Conservation (phyloP, 106 monocot genomes). For the Hemerocallis citrina region DNA sequence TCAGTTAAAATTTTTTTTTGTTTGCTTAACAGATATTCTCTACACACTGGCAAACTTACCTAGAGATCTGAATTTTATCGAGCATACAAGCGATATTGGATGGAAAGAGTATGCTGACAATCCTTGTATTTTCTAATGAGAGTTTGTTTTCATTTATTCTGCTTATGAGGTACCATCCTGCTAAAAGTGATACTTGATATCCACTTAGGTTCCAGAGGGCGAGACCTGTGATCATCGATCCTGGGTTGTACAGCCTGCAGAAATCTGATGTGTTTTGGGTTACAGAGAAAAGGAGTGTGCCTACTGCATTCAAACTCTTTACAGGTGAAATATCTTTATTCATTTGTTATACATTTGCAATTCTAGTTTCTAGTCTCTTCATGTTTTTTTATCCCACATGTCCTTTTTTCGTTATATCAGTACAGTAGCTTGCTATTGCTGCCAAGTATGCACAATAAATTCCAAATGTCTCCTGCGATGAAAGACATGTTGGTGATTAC, state of each 20-base stretch:
- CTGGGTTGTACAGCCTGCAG: constrained; percentile 51
- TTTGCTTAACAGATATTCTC: constrained; percentile 35
- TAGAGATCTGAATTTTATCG: constrained; percentile 55
- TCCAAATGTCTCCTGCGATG: too few species aligned
- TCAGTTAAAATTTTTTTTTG: not conserved
- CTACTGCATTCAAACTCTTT: constrained; percentile 63
- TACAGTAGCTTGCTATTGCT: too few species aligned
- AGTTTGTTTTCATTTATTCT: not conserved
- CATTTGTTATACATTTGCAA: not conserved
- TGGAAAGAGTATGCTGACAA: constrained; percentile 43
- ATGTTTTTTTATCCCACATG: not conserved
- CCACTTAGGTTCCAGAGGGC: constrained; percentile 44
- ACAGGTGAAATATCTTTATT: constrained; percentile 10
- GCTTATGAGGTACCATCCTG: not conserved
- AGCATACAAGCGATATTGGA: constrained; percentile 64
- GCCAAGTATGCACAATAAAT: too few species aligned
- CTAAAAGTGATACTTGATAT: not conserved
- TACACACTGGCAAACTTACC: constrained; percentile 41
- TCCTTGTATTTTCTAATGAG: not conserved
- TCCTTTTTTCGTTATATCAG: not conserved
- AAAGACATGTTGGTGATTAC: too few species aligned
- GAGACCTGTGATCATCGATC: constrained; percentile 61
- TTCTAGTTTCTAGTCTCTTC: not conserved
- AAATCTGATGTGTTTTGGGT: constrained; percentile 62
- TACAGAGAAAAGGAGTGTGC: constrained; percentile 50